Evolutionary conservation across 2,329 filamentous ascomycete species (phyloP), one percentile per base, ranked within the genome.

Genomic region (Microdochium trichocladiopsis): DNA sequence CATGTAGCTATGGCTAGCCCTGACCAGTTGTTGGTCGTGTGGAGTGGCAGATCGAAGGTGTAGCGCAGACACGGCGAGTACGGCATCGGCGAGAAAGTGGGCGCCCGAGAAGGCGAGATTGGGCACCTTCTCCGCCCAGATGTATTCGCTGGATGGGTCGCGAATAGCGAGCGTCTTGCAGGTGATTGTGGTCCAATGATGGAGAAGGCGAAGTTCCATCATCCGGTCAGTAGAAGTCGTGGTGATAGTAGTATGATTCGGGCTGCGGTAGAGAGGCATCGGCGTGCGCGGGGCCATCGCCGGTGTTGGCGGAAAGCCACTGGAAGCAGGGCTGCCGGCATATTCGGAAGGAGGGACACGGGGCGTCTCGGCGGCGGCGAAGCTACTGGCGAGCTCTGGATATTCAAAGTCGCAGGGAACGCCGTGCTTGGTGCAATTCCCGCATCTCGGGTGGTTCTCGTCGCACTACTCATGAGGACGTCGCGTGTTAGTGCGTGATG

Each of bases 381-480:
- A 68, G 47, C 76, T 71, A 51, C 75, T 71, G 53, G 73, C 64
- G 53, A 76, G 65, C 33, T 73, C 66, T 9, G 76, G 74, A 56
- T 74, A 73, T 58, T 83, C 80, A 61, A 86, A 87, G 64, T 87
- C 83, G 68, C 83, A 87, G 31, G 72, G 65, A 36, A 86, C 83
- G 59, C 82, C 83, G 67, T 87, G 83, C 61, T 86, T 87, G 52
- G 76, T 69, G 68, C 83, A 87, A 66, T 86, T 86, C 55, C 82
- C 79, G 63, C 83, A 87, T 53, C 77, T 70, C 9, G 83, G 83
- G 61, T 86, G 83, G 11, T 82, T 69, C 66, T 87, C 83, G 62
- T 87, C 83, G 68, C 83, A 87, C 80, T 83, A 50, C 33, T 45
- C 31, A 23, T 18, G 28, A 31, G 14, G 23, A 8, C n/a, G n/a